A percentile compares a stretch with the other conserved stretches of the same genome.
Evolutionary conservation across 1,139 yeast genomes (phyloP).

Genomic region (Wickerhamomyces sp.): DNA sequence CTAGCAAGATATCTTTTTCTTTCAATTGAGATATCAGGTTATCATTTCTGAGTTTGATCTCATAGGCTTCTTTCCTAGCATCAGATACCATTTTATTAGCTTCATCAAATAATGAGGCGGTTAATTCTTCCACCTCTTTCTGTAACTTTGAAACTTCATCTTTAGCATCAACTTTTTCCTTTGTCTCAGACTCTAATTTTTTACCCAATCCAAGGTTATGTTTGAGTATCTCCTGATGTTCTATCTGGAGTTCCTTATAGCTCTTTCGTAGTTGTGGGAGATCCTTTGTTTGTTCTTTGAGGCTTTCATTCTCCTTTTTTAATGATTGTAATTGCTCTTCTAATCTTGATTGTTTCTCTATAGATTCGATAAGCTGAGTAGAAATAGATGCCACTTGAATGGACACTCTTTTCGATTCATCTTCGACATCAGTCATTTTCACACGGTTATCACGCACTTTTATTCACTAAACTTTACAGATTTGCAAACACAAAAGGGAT

Average conservation of each 20-base stretch:
- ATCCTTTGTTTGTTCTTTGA: constrained; percentile 17
- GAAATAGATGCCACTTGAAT: constrained; percentile 54
- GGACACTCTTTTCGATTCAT: constrained; percentile 41
- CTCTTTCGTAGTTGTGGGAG: constrained; percentile 12
- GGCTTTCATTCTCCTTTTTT: constrained; percentile 21
- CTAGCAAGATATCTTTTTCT: constrained; percentile 70
- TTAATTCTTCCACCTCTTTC: constrained; percentile 72
- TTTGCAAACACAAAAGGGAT: too few relatives aligned
- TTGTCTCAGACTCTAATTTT: constrained; percentile 32
- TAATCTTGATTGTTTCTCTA: constrained; percentile 52
- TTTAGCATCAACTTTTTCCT: constrained; percentile 47
- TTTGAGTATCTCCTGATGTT: constrained; percentile 27
- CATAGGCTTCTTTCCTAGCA: constrained; percentile 59
- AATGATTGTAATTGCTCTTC: constrained; percentile 32
- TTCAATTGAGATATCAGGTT: constrained; percentile 61
- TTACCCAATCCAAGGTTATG: constrained; percentile 33
- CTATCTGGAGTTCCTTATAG: constrained; percentile 12
- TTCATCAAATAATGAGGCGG: constrained; percentile 71
- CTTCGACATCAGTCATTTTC: constrained; percentile 16
- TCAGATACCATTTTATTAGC: constrained; percentile 77
- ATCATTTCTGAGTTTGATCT: constrained; percentile 41
- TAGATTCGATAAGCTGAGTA: constrained; percentile 57
- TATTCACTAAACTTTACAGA: too few relatives aligned
- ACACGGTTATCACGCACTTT: background rate
- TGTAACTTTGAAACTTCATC: constrained; percentile 54